A percentile compares a stretch with the other conserved stretches of the same genome.
Conservation (phyloP, 495 filamentous ascomycete genomes). For the Lasiosphaeris hirsuta region DNA sequence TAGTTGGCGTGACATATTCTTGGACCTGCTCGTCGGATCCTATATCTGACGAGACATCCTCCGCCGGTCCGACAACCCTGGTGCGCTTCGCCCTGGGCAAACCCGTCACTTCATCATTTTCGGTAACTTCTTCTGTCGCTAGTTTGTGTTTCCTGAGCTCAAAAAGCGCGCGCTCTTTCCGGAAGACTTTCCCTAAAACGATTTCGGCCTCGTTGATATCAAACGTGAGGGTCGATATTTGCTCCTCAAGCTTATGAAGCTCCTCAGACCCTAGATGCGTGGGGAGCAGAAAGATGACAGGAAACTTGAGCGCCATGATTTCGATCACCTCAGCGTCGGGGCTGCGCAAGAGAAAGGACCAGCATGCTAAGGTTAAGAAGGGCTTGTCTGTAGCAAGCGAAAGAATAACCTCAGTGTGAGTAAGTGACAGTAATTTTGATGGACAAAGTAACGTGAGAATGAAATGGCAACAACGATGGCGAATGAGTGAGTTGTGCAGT, state of each 20-base stretch:
- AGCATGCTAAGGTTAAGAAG: background rate
- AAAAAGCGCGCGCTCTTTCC: conserved; percentile 66
- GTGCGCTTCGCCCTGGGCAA: conserved; percentile 37
- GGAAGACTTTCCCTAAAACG: conserved; percentile 67
- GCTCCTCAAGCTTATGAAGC: conserved; percentile 59
- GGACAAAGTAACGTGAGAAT: background rate
- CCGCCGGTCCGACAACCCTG: conserved; percentile 18
- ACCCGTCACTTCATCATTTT: background rate
- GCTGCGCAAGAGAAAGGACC: background rate
- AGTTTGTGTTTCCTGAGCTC: conserved; percentile 66
- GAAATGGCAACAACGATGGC: background rate
- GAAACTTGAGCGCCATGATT: conserved; percentile 44
- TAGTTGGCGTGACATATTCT: background rate
- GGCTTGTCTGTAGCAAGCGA: background rate
- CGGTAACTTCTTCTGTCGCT: conserved; percentile 57
- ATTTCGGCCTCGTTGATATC: conserved; percentile 69
- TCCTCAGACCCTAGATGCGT: conserved; percentile 62
- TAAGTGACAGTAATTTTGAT: no score
- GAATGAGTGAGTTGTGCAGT: background rate
- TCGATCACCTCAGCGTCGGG: background rate
- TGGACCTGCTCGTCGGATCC: conserved; percentile 31
- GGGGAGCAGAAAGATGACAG: conserved; percentile 70
- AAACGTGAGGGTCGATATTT: conserved; percentile 64
- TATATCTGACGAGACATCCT: conserved; percentile 34
- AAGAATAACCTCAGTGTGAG: no score